A percentile compares a stretch with the other conserved stretches of the same genome.
Evolutionary conservation across 441 rosid species (phyloP).

Genomic region (Rhodomyrtus psidioides): DNA sequence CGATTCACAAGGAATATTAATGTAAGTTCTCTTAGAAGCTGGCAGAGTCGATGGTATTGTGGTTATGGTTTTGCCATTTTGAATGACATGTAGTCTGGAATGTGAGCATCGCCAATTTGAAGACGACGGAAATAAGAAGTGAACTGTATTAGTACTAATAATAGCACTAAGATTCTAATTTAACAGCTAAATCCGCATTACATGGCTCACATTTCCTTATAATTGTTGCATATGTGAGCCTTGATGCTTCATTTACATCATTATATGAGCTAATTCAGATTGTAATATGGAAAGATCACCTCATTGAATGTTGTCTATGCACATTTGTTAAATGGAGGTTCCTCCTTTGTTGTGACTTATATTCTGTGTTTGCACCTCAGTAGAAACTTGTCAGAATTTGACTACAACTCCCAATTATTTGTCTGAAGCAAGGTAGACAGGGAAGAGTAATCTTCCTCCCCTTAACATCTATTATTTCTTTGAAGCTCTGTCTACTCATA

Average conservation of each 20-base stretch:
- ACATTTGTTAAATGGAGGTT: not conserved
- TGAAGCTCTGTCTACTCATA: not conserved
- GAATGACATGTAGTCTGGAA: not conserved
- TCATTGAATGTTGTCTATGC: too few relatives aligned
- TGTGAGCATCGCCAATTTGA: not conserved
- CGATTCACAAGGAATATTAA: slow-evolving; percentile 64
- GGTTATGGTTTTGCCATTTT: not conserved
- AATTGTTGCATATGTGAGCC: not conserved
- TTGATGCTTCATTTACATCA: not conserved
- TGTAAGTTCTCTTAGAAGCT: slow-evolving; percentile 32
- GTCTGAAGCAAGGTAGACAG: not conserved
- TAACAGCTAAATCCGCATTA: not conserved
- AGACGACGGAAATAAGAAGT: not conserved
- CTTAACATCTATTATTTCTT: not conserved
- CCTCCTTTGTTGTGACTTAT: not conserved
- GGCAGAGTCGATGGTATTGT: not conserved
- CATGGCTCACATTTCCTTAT: not conserved
- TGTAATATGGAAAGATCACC: too few relatives aligned
- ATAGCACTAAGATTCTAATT: not conserved
- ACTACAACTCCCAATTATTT: not conserved
- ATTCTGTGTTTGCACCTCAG: not conserved
- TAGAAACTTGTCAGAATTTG: not conserved
- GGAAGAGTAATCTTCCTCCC: not conserved
- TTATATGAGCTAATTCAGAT: not conserved
- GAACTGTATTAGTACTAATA: not conserved